Base-by-base conservation (phyloP, 2,329 filamentous ascomycete species). In the Pseudocercospora cruenta region DNA sequence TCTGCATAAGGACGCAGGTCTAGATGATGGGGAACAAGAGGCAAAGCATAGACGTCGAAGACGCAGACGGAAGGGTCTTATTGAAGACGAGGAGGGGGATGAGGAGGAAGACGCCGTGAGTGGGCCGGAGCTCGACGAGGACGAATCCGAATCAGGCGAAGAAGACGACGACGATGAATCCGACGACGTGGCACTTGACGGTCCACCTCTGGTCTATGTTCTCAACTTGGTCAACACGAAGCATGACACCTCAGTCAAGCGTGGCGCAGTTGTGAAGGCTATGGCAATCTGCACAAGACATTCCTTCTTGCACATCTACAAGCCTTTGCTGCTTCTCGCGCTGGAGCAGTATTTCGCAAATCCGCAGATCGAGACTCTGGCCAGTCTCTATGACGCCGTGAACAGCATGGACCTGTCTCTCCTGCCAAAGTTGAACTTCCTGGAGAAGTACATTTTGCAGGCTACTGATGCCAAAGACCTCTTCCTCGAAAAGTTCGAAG, bases 221-320 rank as follows among this genome's bases (percentile, higher is more conserved):
- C 83, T 99, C 71, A 99, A 99, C 78, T 82, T 99, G 76, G 95
- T 99, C 73, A 98, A 99, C 78, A 99, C 94, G 7, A 98, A 98
- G 79, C 93, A 96, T 78, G 95, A 99, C 82, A 94, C 92, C 76
- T 91, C 90, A 21, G 92, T 92, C 57, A 96, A 95, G 80, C 84
- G 95, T 85, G 95, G 95, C 65, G 95, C 95, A 21, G 86, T 97
- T 58, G 94, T 98, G 65, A 98, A 98, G 78, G 93, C 95, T 49
- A 99, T 99, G 95, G 95, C 95, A 31, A 97, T 99, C 72, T 99
- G 95, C 83, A 99, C 95, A 7, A 86, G 95, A 51, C 95, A 99
- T 82, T 94, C 95, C 2, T 99, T 99, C 80, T 82, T 99, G 71
- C 95, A 99, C 80, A 99, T 99, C 70, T 99, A 99, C 83, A 99